Evolutionary conservation across 148 eudicot species (phyloP).

Genomic region (Rhododendron simsii): DNA sequence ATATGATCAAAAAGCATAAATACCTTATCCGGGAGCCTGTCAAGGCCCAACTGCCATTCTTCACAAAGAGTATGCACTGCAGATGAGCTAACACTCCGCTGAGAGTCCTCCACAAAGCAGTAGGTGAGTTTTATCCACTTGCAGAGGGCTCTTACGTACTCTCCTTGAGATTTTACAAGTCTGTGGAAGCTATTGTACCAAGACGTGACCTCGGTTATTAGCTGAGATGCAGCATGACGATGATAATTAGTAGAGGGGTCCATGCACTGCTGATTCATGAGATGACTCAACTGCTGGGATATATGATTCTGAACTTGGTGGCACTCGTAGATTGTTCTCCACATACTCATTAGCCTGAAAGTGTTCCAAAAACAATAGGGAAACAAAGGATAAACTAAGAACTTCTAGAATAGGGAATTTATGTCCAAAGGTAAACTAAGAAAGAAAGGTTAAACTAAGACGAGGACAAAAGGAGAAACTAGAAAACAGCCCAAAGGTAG

Average conservation of each 20-base stretch:
- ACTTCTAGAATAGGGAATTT: neutral
- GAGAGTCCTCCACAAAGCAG: slow-evolving; percentile 25
- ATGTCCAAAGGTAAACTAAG: too few relatives aligned
- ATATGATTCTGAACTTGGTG: slow-evolving; percentile 69
- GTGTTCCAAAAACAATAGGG: neutral
- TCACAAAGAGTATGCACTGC: slow-evolving; percentile 40
- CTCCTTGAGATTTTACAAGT: slow-evolving; percentile 52
- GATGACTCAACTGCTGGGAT: slow-evolving; percentile 54
- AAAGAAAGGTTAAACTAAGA: neutral
- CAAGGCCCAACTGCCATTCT: slow-evolving; percentile 64
- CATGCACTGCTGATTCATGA: slow-evolving; percentile 33
- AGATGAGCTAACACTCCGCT: slow-evolving; percentile 24
- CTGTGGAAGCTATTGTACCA: slow-evolving; percentile 66
- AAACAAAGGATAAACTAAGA: too few relatives aligned
- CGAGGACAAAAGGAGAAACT: neutral
- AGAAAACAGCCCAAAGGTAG: neutral
- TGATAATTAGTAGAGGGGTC: slow-evolving; percentile 57
- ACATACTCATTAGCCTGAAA: slow-evolving; percentile 57
- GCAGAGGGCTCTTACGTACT: slow-evolving; percentile 49
- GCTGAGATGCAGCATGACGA: slow-evolving; percentile 63
- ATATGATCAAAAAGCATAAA: neutral
- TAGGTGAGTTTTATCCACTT: slow-evolving; percentile 58
- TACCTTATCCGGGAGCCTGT: slow-evolving; percentile 72
- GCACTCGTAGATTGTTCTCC: slow-evolving; percentile 68
- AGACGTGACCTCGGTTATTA: slow-evolving; percentile 55